Conservation (phyloP, 1,284 basidiomycete species). For the Tilletia setariae region DNA sequence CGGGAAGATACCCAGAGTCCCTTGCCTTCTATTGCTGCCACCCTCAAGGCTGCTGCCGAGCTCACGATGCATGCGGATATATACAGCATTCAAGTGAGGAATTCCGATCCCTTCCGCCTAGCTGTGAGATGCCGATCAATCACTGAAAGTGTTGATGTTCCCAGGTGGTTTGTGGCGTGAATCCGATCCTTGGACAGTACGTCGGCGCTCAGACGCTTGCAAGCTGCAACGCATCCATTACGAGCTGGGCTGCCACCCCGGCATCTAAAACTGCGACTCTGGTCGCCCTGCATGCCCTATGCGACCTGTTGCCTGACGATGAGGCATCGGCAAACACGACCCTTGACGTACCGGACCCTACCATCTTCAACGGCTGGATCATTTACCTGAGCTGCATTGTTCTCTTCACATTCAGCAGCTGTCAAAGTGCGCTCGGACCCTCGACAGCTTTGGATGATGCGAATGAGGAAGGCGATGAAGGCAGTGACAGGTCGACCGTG, state of each 20-base stretch:
- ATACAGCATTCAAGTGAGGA: conserved; percentile 31
- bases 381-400: neutral
- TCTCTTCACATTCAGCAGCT: conserved; percentile 26
- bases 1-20: too few species aligned
- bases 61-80: conserved; percentile 37
- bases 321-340: neutral
- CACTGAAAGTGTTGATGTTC: neutral
- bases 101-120: conserved; percentile 33
- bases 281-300: neutral
- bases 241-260: conserved; percentile 35
- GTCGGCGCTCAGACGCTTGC: conserved; percentile 39
- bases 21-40: too few species aligned
- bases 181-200: conserved; percentile 38
- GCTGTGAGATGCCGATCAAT: neutral
- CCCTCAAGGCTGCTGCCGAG: conserved; percentile 32
- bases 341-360: neutral
- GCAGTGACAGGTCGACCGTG: neutral
- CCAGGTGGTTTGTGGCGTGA: neutral
- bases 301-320: neutral
- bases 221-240: conserved; percentile 29
- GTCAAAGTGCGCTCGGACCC: conserved; percentile 29
- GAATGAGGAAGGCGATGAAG: neutral
- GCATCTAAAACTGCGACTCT: conserved; percentile 31
- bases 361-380: neutral
- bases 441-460: neutral